These are phyloP conservation scores for Acacia confusa DNA, from an alignment of 306 rosid genomes.

Conservation along the genomic window DNA sequence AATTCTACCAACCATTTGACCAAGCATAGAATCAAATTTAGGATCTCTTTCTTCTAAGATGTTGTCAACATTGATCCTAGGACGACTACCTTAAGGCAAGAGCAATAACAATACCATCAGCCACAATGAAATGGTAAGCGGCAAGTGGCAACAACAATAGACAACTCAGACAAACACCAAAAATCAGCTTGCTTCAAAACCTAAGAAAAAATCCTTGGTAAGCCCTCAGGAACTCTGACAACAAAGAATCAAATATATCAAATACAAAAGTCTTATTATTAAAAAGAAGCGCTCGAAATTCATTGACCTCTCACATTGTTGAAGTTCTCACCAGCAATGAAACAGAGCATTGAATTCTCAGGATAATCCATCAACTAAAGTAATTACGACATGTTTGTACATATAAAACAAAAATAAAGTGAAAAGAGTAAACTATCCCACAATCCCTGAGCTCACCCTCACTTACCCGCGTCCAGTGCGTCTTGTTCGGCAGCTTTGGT, in stretches of 20 bases:
- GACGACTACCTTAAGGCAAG: slow-evolving; percentile 49
- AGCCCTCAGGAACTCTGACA: not conserved
- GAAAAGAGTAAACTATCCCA: not conserved
- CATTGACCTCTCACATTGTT: not conserved
- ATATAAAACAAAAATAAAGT: slow-evolving; percentile 3
- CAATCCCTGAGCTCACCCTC: slow-evolving; percentile 3
- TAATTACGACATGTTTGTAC: slow-evolving; percentile 1
- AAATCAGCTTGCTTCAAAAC: not conserved
- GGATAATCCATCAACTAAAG: not conserved
- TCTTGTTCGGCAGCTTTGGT: slow-evolving; percentile 40
- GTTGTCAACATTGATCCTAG: slow-evolving; percentile 50
- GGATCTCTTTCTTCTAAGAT: slow-evolving; percentile 78
- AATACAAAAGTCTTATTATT: not conserved
- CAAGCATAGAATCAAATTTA: slow-evolving; percentile 81
- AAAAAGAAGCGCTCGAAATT: not conserved
- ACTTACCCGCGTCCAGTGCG: slow-evolving; percentile 48
- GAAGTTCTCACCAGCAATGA: not conserved
- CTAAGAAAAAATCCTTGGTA: not conserved
- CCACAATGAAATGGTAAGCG: not conserved
- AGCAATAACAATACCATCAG: slow-evolving; percentile 1
- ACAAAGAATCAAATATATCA: slow-evolving; percentile 12
- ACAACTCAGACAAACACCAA: slow-evolving; percentile 27
- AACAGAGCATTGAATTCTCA: not conserved
- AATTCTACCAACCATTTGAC: slow-evolving; percentile 85
- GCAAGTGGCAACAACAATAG: not conserved